phyloP scores from a whole-genome alignment of 768 basidiomycete genomes.

The Guyanaporus albipodus region DNA sequence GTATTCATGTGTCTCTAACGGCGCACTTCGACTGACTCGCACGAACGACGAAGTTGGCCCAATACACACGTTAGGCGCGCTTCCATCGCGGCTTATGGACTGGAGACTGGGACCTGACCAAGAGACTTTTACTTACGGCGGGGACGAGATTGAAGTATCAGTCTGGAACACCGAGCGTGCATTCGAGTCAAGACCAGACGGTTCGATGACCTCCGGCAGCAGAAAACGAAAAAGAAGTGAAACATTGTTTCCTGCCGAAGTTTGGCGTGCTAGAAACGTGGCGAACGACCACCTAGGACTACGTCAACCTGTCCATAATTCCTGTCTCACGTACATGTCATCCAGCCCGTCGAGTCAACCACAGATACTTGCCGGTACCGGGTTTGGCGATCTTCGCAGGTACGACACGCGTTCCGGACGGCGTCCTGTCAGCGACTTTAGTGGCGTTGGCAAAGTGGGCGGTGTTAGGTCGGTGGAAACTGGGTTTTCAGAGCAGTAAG shows the following conservation, averaged over 20 bases:
- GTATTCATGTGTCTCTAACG: slow-evolving; percentile 74
- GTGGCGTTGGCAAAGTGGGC: slow-evolving; percentile 51
- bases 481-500: slow-evolving; percentile 64
- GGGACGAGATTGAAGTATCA: slow-evolving; percentile 82
- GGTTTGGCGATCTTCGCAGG: slow-evolving; percentile 65
- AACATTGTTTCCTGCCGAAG: slow-evolving; percentile 62
- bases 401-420: slow-evolving; percentile 74
- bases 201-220: slow-evolving; percentile 12
- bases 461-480: slow-evolving; percentile 58
- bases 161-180: slow-evolving; percentile 72
- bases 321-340: slow-evolving; percentile 58
- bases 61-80: slow-evolving; percentile 34
- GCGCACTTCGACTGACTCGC: slow-evolving; percentile 55
- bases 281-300: slow-evolving; percentile 73
- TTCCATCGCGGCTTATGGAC: slow-evolving; percentile 66
- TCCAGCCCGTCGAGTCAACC: slow-evolving; percentile 34
- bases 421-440: slow-evolving; percentile 68
- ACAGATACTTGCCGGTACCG: slow-evolving; percentile 68
- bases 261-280: slow-evolving; percentile 85
- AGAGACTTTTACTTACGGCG: slow-evolving; percentile 71
- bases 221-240: slow-evolving; percentile 58
- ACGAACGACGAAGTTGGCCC: slow-evolving; percentile 25
- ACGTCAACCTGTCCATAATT: slow-evolving; percentile 75
- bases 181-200: slow-evolving; percentile 30
- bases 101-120: slow-evolving; percentile 57